These are phyloP conservation scores for Amphibolis antarctica DNA, from an alignment of 106 monocot species.

Conservation along the genomic window DNA sequence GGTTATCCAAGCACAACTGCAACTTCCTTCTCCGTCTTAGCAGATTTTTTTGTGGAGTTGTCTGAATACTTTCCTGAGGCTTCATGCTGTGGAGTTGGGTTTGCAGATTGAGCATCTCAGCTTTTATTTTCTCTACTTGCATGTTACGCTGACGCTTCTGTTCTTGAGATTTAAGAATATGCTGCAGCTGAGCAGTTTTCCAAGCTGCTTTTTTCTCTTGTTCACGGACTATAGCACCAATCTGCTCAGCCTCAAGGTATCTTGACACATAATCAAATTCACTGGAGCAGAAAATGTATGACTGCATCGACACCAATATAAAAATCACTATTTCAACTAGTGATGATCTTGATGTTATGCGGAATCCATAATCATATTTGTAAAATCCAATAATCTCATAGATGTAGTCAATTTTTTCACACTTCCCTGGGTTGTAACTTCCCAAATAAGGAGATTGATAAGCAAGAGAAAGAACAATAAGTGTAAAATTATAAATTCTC, in stretches of 20 bases:
- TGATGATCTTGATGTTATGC: conserved; percentile 85
- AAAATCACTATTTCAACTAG: conserved; percentile 97
- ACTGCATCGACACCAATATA: conserved; percentile 84
- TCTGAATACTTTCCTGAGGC: conserved; percentile 20
- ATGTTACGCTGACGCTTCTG: conserved; percentile 57
- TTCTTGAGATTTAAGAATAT: conserved; percentile 74
- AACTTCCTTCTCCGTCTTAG: conserved; percentile 37
- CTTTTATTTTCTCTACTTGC: conserved; percentile 97
- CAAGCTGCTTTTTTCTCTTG: conserved; percentile 90
- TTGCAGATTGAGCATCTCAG: conserved; percentile 94
- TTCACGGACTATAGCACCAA: conserved; percentile 84
- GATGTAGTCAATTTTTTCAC: conserved; percentile 60
- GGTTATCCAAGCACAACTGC: conserved; percentile 9
- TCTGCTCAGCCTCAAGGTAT: conserved; percentile 85
- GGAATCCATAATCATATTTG: conserved; percentile 97
- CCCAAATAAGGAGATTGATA: conserved; percentile 96
- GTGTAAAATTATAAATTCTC: conserved; percentile 83
- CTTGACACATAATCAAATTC: conserved; percentile 91
- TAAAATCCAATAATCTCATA: conserved; percentile 94
- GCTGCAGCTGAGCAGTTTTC: conserved; percentile 81
- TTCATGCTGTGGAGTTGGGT: conserved; percentile 58
- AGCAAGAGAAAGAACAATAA: conserved; percentile 88
- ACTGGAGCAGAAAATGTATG: conserved; percentile 76
- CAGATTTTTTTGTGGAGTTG: conserved; percentile 25
- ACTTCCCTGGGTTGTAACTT: conserved; percentile 53